phyloP scores from a whole-genome alignment of 139 green algal species.

The Ostreobium quekettii region DNA sequence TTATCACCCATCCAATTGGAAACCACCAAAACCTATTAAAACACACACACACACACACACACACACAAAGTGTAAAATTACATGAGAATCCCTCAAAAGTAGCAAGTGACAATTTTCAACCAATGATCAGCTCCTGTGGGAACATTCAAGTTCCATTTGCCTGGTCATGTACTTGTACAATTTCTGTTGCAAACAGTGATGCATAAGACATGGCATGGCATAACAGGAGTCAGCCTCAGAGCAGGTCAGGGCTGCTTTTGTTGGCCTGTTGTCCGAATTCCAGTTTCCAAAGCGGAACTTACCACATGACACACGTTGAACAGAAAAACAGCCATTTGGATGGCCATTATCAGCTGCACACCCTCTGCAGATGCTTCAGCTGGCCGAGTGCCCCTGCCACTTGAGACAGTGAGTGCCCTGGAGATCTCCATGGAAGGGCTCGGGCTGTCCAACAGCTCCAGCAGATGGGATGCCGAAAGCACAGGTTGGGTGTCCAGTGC shows the following conservation, averaged over 20 bases:
- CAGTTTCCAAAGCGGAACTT: background rate
- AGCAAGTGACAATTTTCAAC: conserved; percentile 11
- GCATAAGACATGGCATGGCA: too few relatives aligned
- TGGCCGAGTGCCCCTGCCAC: background rate
- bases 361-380: conserved; percentile 7
- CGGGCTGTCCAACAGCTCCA: background rate
- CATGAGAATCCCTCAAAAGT: conserved; percentile 14
- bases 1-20: background rate
- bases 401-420: background rate
- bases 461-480: background rate
- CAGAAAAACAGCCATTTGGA: conserved; percentile 3
- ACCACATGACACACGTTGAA: conserved; percentile 14
- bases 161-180: conserved; percentile 18
- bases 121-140: background rate
- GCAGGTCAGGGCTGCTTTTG: too few relatives aligned
- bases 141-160: background rate
- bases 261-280: background rate
- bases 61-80: conserved; percentile 3
- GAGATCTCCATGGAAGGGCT: conserved; percentile 12
- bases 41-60: conserved; percentile 24
- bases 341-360: conserved; percentile 4
- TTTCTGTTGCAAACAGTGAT: conserved; percentile 17
- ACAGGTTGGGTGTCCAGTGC: conserved; percentile 14
- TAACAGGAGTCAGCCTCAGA: too few relatives aligned
- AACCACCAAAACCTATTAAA: background rate